These are phyloP conservation scores for Leonotis leonurus DNA, from an alignment of 257 asterid genomes.

Conservation along the genomic window DNA sequence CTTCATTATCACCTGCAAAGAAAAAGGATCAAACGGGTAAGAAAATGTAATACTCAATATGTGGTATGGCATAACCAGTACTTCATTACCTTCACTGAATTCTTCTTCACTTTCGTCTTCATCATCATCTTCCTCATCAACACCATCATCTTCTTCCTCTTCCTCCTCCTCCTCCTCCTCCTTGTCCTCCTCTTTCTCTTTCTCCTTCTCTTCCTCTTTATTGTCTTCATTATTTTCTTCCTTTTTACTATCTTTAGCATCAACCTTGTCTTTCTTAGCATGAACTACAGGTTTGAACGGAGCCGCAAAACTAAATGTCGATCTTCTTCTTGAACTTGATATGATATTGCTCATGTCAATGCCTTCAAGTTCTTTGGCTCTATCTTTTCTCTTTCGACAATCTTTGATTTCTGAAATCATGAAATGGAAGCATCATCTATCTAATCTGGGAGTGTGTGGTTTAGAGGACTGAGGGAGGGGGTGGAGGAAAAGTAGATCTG, in stretches of 20 bases:
- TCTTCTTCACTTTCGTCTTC: conserved; percentile 65
- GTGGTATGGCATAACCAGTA: not conserved
- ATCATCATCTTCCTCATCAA: conserved; percentile 35
- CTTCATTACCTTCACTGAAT: conserved; percentile 58
- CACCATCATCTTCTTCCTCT: conserved; percentile 25
- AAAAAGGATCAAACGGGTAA: conserved; percentile 5
- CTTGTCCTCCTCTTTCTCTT: conserved; percentile 9
- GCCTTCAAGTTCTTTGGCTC: conserved; percentile 92
- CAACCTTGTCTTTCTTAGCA: conserved; percentile 30
- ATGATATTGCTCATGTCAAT: conserved; percentile 88
- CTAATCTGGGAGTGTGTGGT: not conserved
- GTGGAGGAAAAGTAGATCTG: too few relatives aligned
- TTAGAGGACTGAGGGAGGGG: too few relatives aligned
- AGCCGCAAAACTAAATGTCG: conserved; percentile 52
- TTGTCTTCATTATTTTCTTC: conserved; percentile 19
- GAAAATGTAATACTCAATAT: not conserved
- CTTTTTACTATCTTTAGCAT: conserved; percentile 28
- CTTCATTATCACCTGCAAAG: conserved; percentile 52
- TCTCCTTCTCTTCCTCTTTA: conserved; percentile 12
- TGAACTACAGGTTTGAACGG: conserved; percentile 42
- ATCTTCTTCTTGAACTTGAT: conserved; percentile 87
- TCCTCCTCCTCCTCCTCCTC: conserved; percentile 24
- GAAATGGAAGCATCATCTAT: conserved; percentile 20
- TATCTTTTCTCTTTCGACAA: conserved; percentile 78
- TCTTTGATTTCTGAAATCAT: conserved; percentile 66